A percentile compares a stretch with the other conserved stretches of the same genome.
Evolutionary conservation across 352 stramenopile species (phyloP).

Genomic region (Globisporangium parvum): DNA sequence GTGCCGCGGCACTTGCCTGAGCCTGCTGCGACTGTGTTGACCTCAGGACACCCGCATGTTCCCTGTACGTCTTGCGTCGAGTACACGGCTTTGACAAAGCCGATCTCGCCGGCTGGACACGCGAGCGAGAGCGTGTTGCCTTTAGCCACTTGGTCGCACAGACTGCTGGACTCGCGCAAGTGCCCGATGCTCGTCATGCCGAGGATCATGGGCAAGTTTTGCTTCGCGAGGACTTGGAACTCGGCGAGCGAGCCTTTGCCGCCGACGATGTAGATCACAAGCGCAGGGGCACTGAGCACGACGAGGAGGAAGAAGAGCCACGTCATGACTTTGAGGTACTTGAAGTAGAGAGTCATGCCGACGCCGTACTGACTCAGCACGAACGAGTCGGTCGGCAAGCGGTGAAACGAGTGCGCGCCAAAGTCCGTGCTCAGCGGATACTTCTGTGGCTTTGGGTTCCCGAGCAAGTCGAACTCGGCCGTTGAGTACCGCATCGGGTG

Average conservation of each 20-base stretch:
- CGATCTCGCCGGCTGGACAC: slow-evolving; percentile 65
- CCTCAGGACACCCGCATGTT: slow-evolving; percentile 55
- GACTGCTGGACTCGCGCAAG: slow-evolving; percentile 55
- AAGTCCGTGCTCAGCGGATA: slow-evolving; percentile 68
- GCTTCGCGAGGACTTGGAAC: slow-evolving; percentile 54
- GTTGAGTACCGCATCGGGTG: slow-evolving; percentile 74
- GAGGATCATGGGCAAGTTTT: slow-evolving; percentile 62
- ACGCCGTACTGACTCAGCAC: slow-evolving; percentile 76
- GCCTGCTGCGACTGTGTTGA: slow-evolving; percentile 52
- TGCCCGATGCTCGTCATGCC: slow-evolving; percentile 78
- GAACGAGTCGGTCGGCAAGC: slow-evolving; percentile 62
- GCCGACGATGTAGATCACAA: slow-evolving; percentile 62
- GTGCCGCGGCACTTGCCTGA: slow-evolving; percentile 50
- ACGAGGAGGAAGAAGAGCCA: slow-evolving; percentile 81
- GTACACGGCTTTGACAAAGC: slow-evolving; percentile 75
- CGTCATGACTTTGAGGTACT: slow-evolving; percentile 82
- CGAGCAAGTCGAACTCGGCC: slow-evolving; percentile 42
- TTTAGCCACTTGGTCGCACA: slow-evolving; percentile 56
- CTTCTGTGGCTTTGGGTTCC: slow-evolving; percentile 43
- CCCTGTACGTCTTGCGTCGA: slow-evolving; percentile 55
- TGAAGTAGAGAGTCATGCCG: slow-evolving; percentile 79
- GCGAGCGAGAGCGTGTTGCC: slow-evolving; percentile 48
- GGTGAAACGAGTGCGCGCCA: slow-evolving; percentile 72
- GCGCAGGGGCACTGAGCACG: slow-evolving; percentile 46
- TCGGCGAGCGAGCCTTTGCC: slow-evolving; percentile 51